Base-by-base conservation (phyloP, 345 rosid genomes). In the Noccaea bulbosa region DNA sequence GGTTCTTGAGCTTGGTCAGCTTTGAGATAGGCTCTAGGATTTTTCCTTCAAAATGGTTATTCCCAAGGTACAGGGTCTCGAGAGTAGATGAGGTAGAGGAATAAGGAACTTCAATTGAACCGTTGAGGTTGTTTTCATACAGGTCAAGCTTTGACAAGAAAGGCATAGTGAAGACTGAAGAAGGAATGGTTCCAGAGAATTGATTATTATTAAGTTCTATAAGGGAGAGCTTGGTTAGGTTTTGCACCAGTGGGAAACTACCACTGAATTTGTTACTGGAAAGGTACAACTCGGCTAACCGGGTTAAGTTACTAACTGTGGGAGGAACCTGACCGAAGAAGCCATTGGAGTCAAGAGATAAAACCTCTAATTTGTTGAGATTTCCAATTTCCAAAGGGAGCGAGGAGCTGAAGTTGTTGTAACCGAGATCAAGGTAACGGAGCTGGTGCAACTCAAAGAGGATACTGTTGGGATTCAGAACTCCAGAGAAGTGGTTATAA, bases 11-110 rank as follows among this genome's bases (percentile, higher is more conserved):
- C 27, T 3, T 56, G 65, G 10, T 45, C 16, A 69, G 56, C 32
- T 69, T 69, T 46, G 56, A 69, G 73, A 69, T 69, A 9, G 72
- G 65, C 16, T 69, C 30, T 56, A 69, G 0, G 2, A 69, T 56
- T 5, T 35, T 4, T n/a, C 8, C 38, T 56, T 56, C 27, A 34
- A 69, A 69, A 17, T 56, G 24, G 55, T 56, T 69, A 0, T 5
- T 0, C 27, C 47, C 73, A 56, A 69, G 73, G 27, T n/a, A 27
- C 22, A 61, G 0, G n/a, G 0, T 8, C 46, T 61, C 24, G 8
- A 61, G 54, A 0, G 32, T 46, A 45, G 30, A 62, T 32, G 66
- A 30, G 5, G n/a, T 8, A 30, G 41, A 30, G n/a, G 40, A 44
- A 52, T 15, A 5, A 10, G 7, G 54, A 62, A 45, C 7, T 45